These are phyloP conservation scores for Stenogyne calaminthoides DNA, from an alignment of 305 asterid species.

Conservation along the genomic window DNA sequence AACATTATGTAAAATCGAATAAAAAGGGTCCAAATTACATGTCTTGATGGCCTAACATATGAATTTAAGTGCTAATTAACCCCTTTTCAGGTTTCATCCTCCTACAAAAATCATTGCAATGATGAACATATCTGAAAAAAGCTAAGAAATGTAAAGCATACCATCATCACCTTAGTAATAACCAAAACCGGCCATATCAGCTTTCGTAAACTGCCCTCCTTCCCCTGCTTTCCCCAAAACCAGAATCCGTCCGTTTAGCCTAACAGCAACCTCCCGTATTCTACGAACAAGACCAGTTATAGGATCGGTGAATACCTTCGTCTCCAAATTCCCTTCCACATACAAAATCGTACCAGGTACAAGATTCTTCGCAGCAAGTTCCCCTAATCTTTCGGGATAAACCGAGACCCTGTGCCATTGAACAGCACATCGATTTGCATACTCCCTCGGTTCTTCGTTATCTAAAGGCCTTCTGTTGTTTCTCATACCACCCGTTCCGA, in stretches of 20 bases:
- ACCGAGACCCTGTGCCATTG: conserved; percentile 96
- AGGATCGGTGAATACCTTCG: conserved; percentile 81
- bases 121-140: not conserved
- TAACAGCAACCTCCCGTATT: conserved; percentile 78
- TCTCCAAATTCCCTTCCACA: conserved; percentile 91
- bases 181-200: conserved; percentile 58
- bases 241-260: conserved; percentile 78
- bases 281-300: conserved; percentile 82
- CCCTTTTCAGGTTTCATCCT: not conserved
- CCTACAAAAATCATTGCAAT: not conserved
- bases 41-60: not conserved
- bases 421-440: conserved; percentile 84
- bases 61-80: not conserved
- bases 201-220: conserved; percentile 41
- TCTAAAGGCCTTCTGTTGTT: conserved; percentile 91
- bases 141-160: not conserved
- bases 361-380: conserved; percentile 65
- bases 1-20: not conserved
- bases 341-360: conserved; percentile 76
- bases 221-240: conserved; percentile 63
- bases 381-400: conserved; percentile 83
- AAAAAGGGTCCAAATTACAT: not conserved
- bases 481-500: conserved; percentile 93
- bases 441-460: conserved; percentile 79
- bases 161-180: conserved; percentile 49